Evolutionary conservation across 192 early-diverging fungal species (phyloP), one percentile per base, ranked within the genome.

Genomic region (Podila verticillata): DNA sequence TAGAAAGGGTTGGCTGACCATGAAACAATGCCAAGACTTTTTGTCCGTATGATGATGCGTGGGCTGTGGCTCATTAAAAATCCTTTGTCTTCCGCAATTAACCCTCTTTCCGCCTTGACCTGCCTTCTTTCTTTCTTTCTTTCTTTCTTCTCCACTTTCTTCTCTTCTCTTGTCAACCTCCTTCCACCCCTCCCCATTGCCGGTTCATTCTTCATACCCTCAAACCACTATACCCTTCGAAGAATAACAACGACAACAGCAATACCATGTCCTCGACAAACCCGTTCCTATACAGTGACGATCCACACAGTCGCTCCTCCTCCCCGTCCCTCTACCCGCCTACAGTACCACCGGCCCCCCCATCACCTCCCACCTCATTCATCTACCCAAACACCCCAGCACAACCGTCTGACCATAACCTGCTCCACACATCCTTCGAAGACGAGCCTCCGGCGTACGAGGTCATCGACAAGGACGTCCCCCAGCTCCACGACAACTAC

Each of bases 401-500:
- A 63, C 56, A 54, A 34, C 60, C 22, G 49, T 49, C 56, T 15
- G 5, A 51, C 31, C 13, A 44, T 60, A 13, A 66, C 59, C 39
- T 28, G 9, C 28, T 32, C 67, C 3, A 61, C 67, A 22, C 44
- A 48, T 34, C 39, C 36, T 28, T 36, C 22, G 75, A 78, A 8
- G 77, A 72, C 7, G 60, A 66, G 8, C 77, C 77, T 1, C 77
- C 77, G 3, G 66, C 77, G 4, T 80, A 80, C 56, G 77, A 80
- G 22, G 51, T 65, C 44, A 63, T 72, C 10, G 32, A 48, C 13
- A 80, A 80, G 35, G 77, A 80, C 39, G 30, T 64, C 28, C 48
- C 65, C 39, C 69, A 80, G 30, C 47, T 72, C 47, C 77, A 80
- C 48, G 66, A 80, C 57, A 68, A 72, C 31, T 72, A 80, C 61